Conservation (phyloP, 176 grass and related monocot genomes). For the Coix lacrymajobi region DNA sequence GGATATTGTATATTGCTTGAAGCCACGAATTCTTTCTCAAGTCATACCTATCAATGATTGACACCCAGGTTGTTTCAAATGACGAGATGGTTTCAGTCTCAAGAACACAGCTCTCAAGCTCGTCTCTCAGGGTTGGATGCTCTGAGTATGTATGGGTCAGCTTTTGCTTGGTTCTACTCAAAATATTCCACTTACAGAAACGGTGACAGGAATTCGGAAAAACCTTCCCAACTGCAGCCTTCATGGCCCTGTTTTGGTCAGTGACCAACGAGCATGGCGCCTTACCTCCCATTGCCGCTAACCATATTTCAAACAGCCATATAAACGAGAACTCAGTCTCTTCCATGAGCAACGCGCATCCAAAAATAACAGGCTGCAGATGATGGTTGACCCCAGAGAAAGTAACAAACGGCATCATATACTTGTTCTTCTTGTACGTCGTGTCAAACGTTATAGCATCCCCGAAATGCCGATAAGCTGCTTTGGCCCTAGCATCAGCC, state of each 20-base stretch:
- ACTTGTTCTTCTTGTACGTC: slow-evolving; percentile 84
- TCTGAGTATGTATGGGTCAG: slow-evolving; percentile 61
- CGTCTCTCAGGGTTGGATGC: slow-evolving; percentile 58
- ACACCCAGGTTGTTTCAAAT: slow-evolving; percentile 72
- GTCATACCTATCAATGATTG: slow-evolving; percentile 76
- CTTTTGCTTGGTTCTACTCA: slow-evolving; percentile 77
- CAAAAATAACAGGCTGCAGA: slow-evolving; percentile 76
- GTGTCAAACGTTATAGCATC: slow-evolving; percentile 84
- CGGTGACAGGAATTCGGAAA: slow-evolving; percentile 69
- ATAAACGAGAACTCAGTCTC: slow-evolving; percentile 77
- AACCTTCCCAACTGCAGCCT: slow-evolving; percentile 62
- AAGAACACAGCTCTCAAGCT: slow-evolving; percentile 76
- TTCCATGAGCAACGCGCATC: slow-evolving; percentile 77
- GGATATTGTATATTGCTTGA: slow-evolving; percentile 77
- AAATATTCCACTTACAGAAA: slow-evolving; percentile 87
- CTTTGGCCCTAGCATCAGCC: slow-evolving; percentile 72
- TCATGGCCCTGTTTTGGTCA: slow-evolving; percentile 77
- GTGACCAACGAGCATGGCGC: slow-evolving; percentile 66
- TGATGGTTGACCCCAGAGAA: slow-evolving; percentile 93
- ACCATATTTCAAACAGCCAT: slow-evolving; percentile 91
- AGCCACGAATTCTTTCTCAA: slow-evolving; percentile 88
- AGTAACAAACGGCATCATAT: slow-evolving; percentile 82
- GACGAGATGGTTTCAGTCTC: slow-evolving; percentile 52
- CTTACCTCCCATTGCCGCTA: slow-evolving; percentile 64
- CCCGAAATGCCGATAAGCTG: slow-evolving; percentile 62